A percentile compares a stretch with the other conserved stretches of the same genome.
These are phyloP conservation scores for Gaeumannomyces sp. DNA, from an alignment of 2,329 filamentous ascomycete genomes.

Conservation along the genomic window DNA sequence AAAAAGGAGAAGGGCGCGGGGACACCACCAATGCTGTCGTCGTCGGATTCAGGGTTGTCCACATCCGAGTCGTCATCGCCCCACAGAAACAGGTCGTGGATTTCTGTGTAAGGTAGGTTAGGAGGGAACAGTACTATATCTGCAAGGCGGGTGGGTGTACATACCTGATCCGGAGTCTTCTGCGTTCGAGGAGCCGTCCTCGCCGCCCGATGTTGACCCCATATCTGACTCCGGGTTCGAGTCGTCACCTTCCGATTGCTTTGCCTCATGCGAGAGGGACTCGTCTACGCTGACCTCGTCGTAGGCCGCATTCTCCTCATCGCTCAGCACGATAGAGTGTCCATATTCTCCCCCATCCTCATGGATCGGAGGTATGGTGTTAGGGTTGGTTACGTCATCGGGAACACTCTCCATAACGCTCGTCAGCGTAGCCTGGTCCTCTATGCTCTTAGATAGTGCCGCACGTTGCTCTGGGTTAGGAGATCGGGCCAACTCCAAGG, in stretches of 20 bases:
- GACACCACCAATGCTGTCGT: background rate
- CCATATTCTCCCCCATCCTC: background rate
- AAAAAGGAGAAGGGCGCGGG: background rate
- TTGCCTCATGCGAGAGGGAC: background rate
- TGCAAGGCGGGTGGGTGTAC: background rate
- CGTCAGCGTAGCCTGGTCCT: background rate
- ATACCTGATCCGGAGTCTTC: background rate
- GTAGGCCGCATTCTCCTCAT: constrained; percentile 5
- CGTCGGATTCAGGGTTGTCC: background rate
- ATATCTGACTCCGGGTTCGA: background rate
- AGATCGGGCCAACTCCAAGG: background rate
- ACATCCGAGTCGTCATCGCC: background rate
- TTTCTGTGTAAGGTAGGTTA: background rate
- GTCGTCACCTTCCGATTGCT: background rate
- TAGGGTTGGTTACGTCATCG: background rate
- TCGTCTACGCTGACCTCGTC: background rate
- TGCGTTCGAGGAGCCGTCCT: background rate
- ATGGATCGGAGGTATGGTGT: too few relatives aligned
- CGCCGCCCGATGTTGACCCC: background rate
- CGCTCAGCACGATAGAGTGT: background rate
- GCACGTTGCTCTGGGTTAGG: background rate
- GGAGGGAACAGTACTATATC: background rate
- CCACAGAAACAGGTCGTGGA: background rate
- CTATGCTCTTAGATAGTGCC: background rate
- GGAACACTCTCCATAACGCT: background rate